phyloP scores from a whole-genome alignment of 176 grass and related monocot species.

The Lolium rigidum region DNA sequence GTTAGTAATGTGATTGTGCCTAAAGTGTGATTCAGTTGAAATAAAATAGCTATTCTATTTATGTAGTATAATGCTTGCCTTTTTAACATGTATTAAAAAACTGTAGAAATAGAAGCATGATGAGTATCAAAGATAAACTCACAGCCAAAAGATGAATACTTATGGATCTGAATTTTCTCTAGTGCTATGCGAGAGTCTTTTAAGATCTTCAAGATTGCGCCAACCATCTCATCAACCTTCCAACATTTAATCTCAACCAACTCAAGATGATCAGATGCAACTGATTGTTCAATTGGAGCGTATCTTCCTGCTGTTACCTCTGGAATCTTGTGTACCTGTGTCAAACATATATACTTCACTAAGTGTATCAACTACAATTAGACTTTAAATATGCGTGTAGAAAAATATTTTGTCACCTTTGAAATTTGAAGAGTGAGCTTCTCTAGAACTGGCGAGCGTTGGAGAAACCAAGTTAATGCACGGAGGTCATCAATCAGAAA shows the following conservation, averaged over 20 bases:
- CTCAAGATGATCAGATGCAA: not conserved
- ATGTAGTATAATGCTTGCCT: not conserved
- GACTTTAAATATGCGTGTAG: not conserved
- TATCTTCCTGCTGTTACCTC: not conserved
- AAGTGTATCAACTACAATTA: not conserved
- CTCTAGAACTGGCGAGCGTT: constrained; percentile 8
- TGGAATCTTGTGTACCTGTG: not conserved
- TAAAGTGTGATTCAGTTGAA: not conserved
- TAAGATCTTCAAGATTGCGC: constrained; percentile 16
- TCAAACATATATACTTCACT: not conserved
- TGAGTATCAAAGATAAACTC: not conserved
- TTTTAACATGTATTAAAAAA: not conserved
- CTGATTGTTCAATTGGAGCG: not conserved
- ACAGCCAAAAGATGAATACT: not conserved
- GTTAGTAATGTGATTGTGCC: not conserved
- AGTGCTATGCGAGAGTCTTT: not conserved
- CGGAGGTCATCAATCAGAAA: not conserved
- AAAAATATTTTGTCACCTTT: not conserved
- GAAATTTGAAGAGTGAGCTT: constrained; percentile 7
- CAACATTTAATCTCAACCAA: constrained; percentile 14
- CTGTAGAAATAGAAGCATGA: not conserved
- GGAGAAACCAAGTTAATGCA: constrained; percentile 32
- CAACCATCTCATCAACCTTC: constrained; percentile 15
- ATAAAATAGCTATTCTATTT: not conserved
- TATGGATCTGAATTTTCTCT: constrained; percentile 13